Evolutionary conservation across 2,329 filamentous ascomycete genomes (phyloP).

Genomic region (Phyllosticta citribraziliensis): DNA sequence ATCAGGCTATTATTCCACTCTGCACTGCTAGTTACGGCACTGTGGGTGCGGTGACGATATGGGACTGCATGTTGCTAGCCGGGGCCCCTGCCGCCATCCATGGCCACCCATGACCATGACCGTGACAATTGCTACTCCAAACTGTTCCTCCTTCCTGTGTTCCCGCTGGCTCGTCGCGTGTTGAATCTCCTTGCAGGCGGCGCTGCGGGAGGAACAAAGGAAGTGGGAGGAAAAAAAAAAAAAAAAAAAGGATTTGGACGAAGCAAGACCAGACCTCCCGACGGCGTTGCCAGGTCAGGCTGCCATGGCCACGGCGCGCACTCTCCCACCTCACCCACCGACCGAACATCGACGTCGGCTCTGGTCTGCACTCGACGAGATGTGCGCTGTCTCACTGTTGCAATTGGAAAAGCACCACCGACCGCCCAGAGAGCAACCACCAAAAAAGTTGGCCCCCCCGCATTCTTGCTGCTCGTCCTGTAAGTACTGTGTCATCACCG

Average conservation of each 20-base stretch:
- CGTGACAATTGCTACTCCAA: not conserved
- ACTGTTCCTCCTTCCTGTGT: not conserved
- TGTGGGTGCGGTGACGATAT: not conserved
- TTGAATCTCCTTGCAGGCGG: slow-evolving; percentile 9
- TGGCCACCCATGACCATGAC: too few species aligned
- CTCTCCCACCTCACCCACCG: not conserved
- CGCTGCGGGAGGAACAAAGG: slow-evolving; percentile 10
- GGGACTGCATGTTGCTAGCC: not conserved
- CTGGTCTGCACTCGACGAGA: too few species aligned
- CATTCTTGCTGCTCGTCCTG: not conserved
- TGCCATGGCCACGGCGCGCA: slow-evolving; percentile 4
- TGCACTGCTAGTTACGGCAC: not conserved
- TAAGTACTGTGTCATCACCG: not conserved
- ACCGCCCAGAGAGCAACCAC: not conserved
- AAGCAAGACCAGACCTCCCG: not conserved
- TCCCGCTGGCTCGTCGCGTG: slow-evolving; percentile 1
- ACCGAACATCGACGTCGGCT: not conserved
- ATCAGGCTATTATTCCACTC: slow-evolving; percentile 5
- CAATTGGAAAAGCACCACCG: too few species aligned
- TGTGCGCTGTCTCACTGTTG: too few species aligned
- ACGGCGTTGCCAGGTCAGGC: slow-evolving; percentile 9
- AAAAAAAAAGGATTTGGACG: not conserved
- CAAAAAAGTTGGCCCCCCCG: not conserved
- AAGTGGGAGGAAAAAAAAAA: not conserved
- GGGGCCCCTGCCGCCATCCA: not conserved